A percentile compares a stretch with the other conserved stretches of the same genome.
These are phyloP conservation scores for Suhomyces choctaworum DNA, from an alignment of 1,139 yeast species.

Conservation along the genomic window DNA sequence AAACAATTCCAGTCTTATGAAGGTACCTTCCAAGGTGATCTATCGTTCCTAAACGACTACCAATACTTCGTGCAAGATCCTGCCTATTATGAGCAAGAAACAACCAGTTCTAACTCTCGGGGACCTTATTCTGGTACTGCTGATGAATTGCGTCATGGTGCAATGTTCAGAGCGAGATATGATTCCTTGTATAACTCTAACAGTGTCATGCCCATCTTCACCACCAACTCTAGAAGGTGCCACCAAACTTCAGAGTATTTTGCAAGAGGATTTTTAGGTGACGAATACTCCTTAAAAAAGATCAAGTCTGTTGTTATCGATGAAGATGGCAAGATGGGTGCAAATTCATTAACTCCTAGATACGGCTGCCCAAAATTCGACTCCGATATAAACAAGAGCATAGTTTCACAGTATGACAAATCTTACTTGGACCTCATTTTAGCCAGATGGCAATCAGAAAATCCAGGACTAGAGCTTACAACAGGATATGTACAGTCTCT, in stretches of 20 bases:
- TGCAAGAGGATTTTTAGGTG: slow-evolving; percentile 29
- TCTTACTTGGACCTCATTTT: slow-evolving; percentile 37
- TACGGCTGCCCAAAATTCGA: slow-evolving; percentile 30
- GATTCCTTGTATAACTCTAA: slow-evolving; percentile 17
- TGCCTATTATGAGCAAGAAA: slow-evolving; percentile 25
- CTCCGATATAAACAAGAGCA: slow-evolving; percentile 18
- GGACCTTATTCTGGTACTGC: slow-evolving; percentile 28
- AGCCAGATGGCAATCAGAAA: slow-evolving; percentile 33
- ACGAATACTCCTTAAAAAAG: slow-evolving; percentile 17
- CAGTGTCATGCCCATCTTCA: slow-evolving; percentile 20
- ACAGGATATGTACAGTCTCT: slow-evolving; percentile 40
- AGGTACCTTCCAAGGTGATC: slow-evolving; percentile 17
- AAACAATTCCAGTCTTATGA: slow-evolving; percentile 22
- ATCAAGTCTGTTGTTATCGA: slow-evolving; percentile 11
- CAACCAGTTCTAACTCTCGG: slow-evolving; percentile 28
- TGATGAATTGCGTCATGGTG: slow-evolving; percentile 20
- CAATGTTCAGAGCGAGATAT: slow-evolving; percentile 19
- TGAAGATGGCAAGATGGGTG: slow-evolving; percentile 20
- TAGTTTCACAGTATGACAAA: slow-evolving; percentile 19
- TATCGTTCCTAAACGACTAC: slow-evolving; percentile 15
- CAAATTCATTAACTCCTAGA: slow-evolving; percentile 23
- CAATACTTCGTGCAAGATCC: slow-evolving; percentile 16
- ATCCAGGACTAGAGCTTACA: slow-evolving; percentile 43
- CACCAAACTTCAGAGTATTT: slow-evolving; percentile 20
- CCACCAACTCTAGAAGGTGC: slow-evolving; percentile 20